Percentiles rank a stretch among this genome's conserved stretches.
Conservation (phyloP, 805 yeast species). For the Kluyveromyces dobzhanskii region DNA sequence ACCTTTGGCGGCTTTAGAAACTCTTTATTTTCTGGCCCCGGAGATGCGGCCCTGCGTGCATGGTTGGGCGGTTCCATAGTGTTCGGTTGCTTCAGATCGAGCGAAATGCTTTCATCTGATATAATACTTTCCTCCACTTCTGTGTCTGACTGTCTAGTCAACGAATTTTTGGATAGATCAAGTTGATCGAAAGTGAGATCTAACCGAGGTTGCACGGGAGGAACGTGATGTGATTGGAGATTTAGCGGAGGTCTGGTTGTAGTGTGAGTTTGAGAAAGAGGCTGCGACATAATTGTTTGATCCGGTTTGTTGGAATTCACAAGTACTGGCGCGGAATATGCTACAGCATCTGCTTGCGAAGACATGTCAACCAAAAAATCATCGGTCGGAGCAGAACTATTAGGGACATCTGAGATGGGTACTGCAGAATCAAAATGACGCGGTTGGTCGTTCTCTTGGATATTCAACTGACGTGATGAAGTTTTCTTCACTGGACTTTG, state of each 20-base stretch:
- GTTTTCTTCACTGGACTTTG: neutral
- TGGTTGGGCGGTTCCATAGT: neutral
- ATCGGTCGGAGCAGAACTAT: neutral
- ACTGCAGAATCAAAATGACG: too few species aligned
- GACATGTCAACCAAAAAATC: conserved; percentile 1
- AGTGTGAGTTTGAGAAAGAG: neutral
- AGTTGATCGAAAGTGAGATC: conserved; percentile 8
- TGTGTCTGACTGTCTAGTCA: conserved; percentile 6
- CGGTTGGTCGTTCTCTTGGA: neutral
- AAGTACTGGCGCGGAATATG: neutral
- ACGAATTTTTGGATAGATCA: conserved; percentile 7
- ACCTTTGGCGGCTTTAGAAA: neutral
- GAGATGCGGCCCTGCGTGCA: neutral
- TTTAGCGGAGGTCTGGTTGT: neutral
- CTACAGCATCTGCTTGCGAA: neutral
- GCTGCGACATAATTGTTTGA: neutral
- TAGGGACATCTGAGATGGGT: neutral
- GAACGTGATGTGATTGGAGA: neutral
- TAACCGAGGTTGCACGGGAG: conserved; percentile 5
- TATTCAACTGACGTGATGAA: neutral
- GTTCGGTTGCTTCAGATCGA: conserved; percentile 10
- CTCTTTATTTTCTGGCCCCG: neutral
- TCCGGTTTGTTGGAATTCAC: neutral
- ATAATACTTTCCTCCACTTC: conserved; percentile 7
- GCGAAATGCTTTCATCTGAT: conserved; percentile 10